phyloP scores from a whole-genome alignment of 2,329 filamentous ascomycete species.

The Colletotrichum lini region DNA sequence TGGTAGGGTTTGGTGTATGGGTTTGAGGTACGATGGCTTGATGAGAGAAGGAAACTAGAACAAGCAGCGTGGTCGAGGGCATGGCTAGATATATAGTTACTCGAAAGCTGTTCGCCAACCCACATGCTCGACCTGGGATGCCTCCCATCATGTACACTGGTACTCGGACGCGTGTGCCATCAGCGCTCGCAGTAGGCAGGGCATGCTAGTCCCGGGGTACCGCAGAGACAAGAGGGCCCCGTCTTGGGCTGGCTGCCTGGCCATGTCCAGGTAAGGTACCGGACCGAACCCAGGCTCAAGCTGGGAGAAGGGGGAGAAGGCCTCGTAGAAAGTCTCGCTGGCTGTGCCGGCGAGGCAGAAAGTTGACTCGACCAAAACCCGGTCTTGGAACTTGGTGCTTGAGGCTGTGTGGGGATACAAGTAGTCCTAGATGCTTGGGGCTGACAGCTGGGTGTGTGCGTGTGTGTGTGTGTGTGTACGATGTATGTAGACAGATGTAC shows the following conservation, averaged over 20 bases:
- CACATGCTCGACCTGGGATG: conserved; percentile 18
- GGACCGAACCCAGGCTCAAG: not conserved
- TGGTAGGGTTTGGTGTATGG: not conserved
- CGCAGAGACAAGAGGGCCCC: conserved; percentile 11
- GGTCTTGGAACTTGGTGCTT: conserved; percentile 8
- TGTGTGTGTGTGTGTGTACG: not conserved
- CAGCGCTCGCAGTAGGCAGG: conserved; percentile 32
- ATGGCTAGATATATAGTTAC: conserved; percentile 28
- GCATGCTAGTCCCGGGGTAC: conserved; percentile 19
- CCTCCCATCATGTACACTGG: conserved; percentile 30
- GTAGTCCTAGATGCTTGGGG: conserved; percentile 10
- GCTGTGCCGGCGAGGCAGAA: conserved; percentile 21
- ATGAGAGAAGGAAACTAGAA: not conserved
- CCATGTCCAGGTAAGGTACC: conserved; percentile 22
- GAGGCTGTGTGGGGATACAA: conserved; percentile 10
- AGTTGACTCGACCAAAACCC: conserved; percentile 23
- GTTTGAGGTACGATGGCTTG: conserved; percentile 15
- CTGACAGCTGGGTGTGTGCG: conserved; percentile 13
- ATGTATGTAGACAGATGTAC: not conserved
- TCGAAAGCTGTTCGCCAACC: conserved; percentile 5
- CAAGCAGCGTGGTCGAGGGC: not conserved
- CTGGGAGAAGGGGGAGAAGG: conserved; percentile 5
- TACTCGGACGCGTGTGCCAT: conserved; percentile 26
- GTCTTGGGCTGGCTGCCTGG: conserved; percentile 23
- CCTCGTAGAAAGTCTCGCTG: conserved; percentile 29